Base-by-base conservation (phyloP, 495 filamentous ascomycete genomes). In the Pyrenula aspistea region DNA sequence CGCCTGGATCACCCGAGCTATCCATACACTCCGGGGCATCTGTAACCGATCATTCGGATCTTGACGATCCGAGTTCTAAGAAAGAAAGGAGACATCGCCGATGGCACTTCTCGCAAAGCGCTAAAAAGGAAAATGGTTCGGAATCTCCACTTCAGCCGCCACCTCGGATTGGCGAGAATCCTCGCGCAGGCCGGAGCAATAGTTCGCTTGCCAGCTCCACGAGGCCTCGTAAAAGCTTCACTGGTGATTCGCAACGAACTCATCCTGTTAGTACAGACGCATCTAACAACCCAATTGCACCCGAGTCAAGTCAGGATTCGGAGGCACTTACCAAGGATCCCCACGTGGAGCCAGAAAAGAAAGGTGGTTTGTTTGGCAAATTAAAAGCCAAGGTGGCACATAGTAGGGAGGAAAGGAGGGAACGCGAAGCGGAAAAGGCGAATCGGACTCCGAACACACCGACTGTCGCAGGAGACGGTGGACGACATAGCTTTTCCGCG, bases 321-420 rank as follows among this genome's bases (percentile, higher is more conserved):
- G 59, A 59, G 66, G 68, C 50, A 69, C 66, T 54, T 61, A 68
- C 61, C 36, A 68, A 69, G 51, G 64, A 68, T 53, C 56, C 60
- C 25, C 73, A 57, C 63, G 73, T 70, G 63, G 77, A 74, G 68
- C 79, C 67, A 21, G 78, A 83, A 65, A 76, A 77, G 59, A 87
- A 82, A 59, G 31, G 8, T 15, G 86, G 87, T n/a, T 77, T 89
- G 2, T 77, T 94, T 53, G 84, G 82, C 15, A 95, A 91, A 80
- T 80, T 96, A 60, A 88, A 88, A 64, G 85, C 83, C 59, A 95
- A 93, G 70, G 82, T 93, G 48, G 79, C 85, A 19, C 87, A 91
- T 61, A 81, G 83, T 23, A 88, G 84, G 58, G 85, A 89, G 59
- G 82, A 78, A 10, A 77, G 69, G 1, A 82, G 84, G 65, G 84